A percentile compares a stretch with the other conserved stretches of the same genome.
phyloP scores from a whole-genome alignment of 1,284 basidiomycete species.

The Inonotus hispidus region DNA sequence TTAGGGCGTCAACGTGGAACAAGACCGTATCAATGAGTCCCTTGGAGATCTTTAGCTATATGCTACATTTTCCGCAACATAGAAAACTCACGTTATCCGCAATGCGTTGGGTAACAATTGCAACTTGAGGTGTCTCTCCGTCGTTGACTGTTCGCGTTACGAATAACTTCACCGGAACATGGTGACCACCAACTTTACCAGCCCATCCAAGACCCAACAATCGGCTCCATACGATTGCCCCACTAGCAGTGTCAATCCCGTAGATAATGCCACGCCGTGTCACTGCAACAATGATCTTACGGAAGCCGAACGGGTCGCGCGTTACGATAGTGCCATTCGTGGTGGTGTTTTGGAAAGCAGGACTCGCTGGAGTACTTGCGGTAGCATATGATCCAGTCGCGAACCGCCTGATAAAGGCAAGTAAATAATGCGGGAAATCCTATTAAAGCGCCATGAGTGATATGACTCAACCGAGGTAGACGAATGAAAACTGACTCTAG shows the following conservation, averaged over 20 bases:
- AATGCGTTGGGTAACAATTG: slow-evolving; percentile 53
- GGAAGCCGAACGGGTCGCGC: slow-evolving; percentile 84
- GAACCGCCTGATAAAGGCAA: slow-evolving; percentile 68
- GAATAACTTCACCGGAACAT: slow-evolving; percentile 56
- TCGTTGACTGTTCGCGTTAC: slow-evolving; percentile 46
- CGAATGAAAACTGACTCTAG: slow-evolving; percentile 41
- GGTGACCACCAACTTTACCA: slow-evolving; percentile 43
- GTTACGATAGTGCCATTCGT: slow-evolving; percentile 30
- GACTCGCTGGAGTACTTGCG: slow-evolving; percentile 34
- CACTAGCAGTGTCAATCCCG: slow-evolving; percentile 77
- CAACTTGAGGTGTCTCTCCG: slow-evolving; percentile 47
- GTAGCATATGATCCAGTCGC: slow-evolving; percentile 65
- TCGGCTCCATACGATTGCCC: slow-evolving; percentile 72
- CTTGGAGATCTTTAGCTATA: slow-evolving; percentile 28
- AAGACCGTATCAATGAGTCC: slow-evolving; percentile 61
- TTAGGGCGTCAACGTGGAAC: slow-evolving; percentile 77
- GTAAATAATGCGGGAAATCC: slow-evolving; percentile 68
- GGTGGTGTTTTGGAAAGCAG: slow-evolving; percentile 26
- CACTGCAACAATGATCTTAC: slow-evolving; percentile 76
- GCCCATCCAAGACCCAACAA: slow-evolving; percentile 65
- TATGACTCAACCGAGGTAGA: not conserved
- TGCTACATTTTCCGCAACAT: slow-evolving; percentile 9
- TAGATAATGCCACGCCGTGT: slow-evolving; percentile 75
- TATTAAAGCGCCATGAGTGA: slow-evolving; percentile 26
- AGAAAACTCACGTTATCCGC: slow-evolving; percentile 50